Evolutionary conservation across 352 stramenopile species (phyloP), one percentile per base, ranked within the genome.

Genomic region (Pythium apleroticum): DNA sequence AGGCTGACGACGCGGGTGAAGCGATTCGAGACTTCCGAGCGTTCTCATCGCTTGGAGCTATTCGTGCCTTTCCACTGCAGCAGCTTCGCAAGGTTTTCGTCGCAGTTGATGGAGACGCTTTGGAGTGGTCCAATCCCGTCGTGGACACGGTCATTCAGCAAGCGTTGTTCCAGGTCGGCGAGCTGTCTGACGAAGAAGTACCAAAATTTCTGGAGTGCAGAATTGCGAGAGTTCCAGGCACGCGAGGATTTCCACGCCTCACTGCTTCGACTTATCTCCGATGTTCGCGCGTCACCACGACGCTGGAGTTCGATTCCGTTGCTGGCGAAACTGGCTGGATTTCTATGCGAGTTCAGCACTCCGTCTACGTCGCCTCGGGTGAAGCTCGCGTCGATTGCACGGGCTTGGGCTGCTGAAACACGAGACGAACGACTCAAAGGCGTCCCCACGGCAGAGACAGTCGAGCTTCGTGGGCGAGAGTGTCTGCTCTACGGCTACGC

Each of bases 11-110:
- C 25, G 37, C 55, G 15, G 37, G 55, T 22, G 55, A 61, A 28
- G 55, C 55, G 8, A 30, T 61, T 20, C 46, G 25, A 22, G 55
- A 61, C 17, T 61, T 39, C 22, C 22, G 24, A 25, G 55, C 37
- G 6, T 61, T 43, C 39, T 35, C 48, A 4, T 17, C 55, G 5
- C 55, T 61, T 27, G 55, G 55, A 4, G 68, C 68, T 3, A 31
- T 90, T 1, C 74, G 81, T 11, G 72, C 77, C 15, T 83, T 74
- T 19, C 72, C 81, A 2, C 73, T 86, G 30, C 76, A 83, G 52
- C 77, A 90, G 35, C 63, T 76, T 9, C 71, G 75, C 3, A 83
- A 81, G 25, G 10, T 90, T 22, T 68, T 75, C 12, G 76, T 60
- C 0, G 76, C 77, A 12, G 27, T 90, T 10, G 43, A 80, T 35